Evolutionary conservation across 768 basidiomycete species (phyloP).

Genomic region (Russula sp.): DNA sequence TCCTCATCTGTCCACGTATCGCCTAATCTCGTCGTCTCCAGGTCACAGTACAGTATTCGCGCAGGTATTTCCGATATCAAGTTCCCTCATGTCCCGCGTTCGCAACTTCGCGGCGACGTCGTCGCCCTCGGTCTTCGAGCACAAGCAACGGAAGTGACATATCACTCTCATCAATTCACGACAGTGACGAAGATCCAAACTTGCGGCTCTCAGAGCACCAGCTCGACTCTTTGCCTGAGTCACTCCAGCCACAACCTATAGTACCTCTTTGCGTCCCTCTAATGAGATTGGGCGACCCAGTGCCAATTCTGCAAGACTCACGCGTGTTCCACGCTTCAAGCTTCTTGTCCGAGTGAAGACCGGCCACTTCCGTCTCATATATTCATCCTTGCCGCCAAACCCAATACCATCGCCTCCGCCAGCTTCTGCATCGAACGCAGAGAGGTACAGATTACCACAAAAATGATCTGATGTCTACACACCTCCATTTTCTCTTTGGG

Average conservation of each 20-base stretch:
- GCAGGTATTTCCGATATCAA: conserved; percentile 17
- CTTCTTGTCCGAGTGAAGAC: conserved; percentile 20
- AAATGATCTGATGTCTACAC: conserved; percentile 31
- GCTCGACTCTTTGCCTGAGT: conserved; percentile 1
- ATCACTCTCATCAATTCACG: conserved; percentile 24
- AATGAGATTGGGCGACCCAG: conserved; percentile 21
- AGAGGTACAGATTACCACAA: conserved; percentile 20
- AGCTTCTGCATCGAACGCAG: conserved; percentile 5
- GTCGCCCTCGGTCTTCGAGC: conserved; percentile 24
- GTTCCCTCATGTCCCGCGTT: conserved; percentile 12
- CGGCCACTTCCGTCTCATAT: conserved; percentile 50
- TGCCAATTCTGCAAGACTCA: conserved; percentile 15
- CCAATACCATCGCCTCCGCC: conserved; percentile 46
- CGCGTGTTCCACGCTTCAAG: conserved; percentile 13
- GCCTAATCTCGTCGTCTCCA: conserved; percentile 17
- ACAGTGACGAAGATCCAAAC: conserved; percentile 20
- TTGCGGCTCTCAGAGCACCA: conserved; percentile 18
- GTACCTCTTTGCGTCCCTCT: conserved; percentile 8
- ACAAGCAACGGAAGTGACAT: conserved; percentile 20
- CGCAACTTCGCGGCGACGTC: conserved; percentile 25
- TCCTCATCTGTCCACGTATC: conserved; percentile 9
- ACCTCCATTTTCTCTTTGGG: conserved; percentile 82
- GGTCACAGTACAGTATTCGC: conserved; percentile 9
- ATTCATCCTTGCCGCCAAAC: conserved; percentile 72
- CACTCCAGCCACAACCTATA: conserved; percentile 7